phyloP scores from a whole-genome alignment of 1,139 yeast species.

The Protomyces inundatus region DNA sequence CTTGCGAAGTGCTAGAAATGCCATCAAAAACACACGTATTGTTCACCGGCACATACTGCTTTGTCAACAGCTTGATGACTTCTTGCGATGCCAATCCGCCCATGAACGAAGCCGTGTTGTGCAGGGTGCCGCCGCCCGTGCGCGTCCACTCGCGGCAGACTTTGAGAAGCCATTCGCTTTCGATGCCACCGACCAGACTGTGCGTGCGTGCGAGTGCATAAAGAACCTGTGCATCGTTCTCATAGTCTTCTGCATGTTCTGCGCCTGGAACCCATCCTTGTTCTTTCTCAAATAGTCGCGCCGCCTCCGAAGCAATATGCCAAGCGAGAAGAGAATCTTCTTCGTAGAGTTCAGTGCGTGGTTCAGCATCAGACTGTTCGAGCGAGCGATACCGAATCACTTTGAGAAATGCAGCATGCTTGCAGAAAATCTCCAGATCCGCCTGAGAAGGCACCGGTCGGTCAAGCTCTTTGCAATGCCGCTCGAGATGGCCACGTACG shows the following conservation, averaged over 20 bases:
- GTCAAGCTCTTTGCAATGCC: conserved; percentile 32
- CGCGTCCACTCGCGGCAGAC: conserved; percentile 36
- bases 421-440: conserved; percentile 52
- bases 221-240: not conserved
- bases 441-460: conserved; percentile 39
- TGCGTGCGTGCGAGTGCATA: not conserved
- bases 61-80: conserved; percentile 52
- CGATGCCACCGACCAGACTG: not conserved
- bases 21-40: conserved; percentile 68
- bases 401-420: conserved; percentile 48
- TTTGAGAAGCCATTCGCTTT: not conserved
- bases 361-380: conserved; percentile 32
- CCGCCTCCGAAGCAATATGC: conserved; percentile 22
- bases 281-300: not conserved
- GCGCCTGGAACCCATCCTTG: not conserved
- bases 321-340: conserved; percentile 21
- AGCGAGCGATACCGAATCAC: conserved; percentile 37
- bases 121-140: conserved; percentile 44
- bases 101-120: conserved; percentile 51
- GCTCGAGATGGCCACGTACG: conserved; percentile 42
- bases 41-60: conserved; percentile 68
- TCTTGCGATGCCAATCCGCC: conserved; percentile 84
- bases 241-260: not conserved
- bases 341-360: conserved; percentile 2
- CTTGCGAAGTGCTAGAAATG: conserved; percentile 48